Evolutionary conservation across 2,329 filamentous ascomycete species (phyloP), one percentile per base, ranked within the genome.

Genomic region (Cladosporium sphaerospermum): DNA sequence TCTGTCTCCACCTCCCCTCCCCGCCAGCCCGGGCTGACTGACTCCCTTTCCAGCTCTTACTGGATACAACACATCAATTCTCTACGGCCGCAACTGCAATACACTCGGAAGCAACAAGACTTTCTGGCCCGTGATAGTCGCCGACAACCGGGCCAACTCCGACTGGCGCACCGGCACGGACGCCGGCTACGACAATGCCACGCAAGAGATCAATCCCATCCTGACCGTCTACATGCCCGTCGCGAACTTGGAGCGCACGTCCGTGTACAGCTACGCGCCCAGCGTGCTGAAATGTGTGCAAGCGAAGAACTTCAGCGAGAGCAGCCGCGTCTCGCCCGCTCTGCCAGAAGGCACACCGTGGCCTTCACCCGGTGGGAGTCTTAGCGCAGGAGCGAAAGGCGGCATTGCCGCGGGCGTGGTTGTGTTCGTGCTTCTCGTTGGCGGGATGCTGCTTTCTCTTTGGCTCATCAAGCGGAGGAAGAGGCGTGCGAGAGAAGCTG

Each of bases 391-490:
- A 41, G 45, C 45, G 2, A 48, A 48, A 33, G 45, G 45, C 4
- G 45, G 45, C 9, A 19, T 49, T 19, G 28, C 46, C 32, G 37
- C 46, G 10, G 46, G 46, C 3, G 46, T 42, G 8, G 46, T 49
- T 5, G 19, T 49, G 1, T 49, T 49, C 6, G 37, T 41, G 2
- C 36, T 49, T 7, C 18, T 16, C 13, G 46, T 49, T 2, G 46
- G 36, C 11, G 46, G 23, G 1, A 9, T 49, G 7, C 28, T 49
- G 9, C 9, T 49, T 7, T 18, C 4, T 16, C 23, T 49, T 37
- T 49, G 37, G 46, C 7, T 49, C 2, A 6, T n/a, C 5, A 49
- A 41, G 37, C 46, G 46, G n/a, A 49, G 46, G n/a, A 49, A 33
- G 28, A 49, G 41, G 37, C 46, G 46, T 41, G 46, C 46, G 13